Evolutionary conservation across 768 basidiomycete genomes (phyloP).

Genomic region (Naganishia vishniacii): DNA sequence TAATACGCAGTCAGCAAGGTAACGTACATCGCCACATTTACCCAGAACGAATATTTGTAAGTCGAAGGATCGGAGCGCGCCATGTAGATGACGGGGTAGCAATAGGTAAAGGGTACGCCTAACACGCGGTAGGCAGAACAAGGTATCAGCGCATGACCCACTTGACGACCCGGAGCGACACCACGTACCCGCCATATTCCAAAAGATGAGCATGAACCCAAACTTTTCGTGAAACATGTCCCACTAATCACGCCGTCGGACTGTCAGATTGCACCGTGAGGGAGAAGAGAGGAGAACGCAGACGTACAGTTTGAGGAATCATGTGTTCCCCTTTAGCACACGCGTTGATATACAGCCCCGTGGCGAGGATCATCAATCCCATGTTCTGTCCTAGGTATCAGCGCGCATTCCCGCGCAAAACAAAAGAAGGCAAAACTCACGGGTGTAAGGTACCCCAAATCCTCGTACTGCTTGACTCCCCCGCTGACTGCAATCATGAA

Average conservation of each 20-base stretch:
- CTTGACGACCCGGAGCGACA: slow-evolving; percentile 13
- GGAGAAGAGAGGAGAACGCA: not conserved
- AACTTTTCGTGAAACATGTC: slow-evolving; percentile 99
- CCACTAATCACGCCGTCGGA: slow-evolving; percentile 96
- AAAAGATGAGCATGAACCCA: slow-evolving; percentile 95
- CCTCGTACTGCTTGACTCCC: slow-evolving; percentile 90
- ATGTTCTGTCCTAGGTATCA: slow-evolving; percentile 63
- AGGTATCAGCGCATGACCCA: not conserved
- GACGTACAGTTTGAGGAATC: slow-evolving; percentile 45
- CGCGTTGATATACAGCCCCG: slow-evolving; percentile 93
- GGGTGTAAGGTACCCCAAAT: slow-evolving; percentile 82
- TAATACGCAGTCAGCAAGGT: slow-evolving; percentile 79
- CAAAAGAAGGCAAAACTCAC: slow-evolving; percentile 52
- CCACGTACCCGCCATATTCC: slow-evolving; percentile 55
- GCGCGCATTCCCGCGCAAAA: not conserved
- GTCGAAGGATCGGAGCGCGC: slow-evolving; percentile 81
- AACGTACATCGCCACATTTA: slow-evolving; percentile 66
- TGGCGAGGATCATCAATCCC: slow-evolving; percentile 92
- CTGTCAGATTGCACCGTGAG: slow-evolving; percentile 38
- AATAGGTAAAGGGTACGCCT: slow-evolving; percentile 61
- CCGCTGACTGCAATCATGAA: slow-evolving; percentile 90
- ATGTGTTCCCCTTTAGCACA: slow-evolving; percentile 73
- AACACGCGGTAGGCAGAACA: not conserved
- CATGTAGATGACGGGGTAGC: slow-evolving; percentile 97
- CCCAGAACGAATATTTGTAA: slow-evolving; percentile 76